phyloP scores from a whole-genome alignment of 768 basidiomycete genomes.

The Auricularia sp. region DNA sequence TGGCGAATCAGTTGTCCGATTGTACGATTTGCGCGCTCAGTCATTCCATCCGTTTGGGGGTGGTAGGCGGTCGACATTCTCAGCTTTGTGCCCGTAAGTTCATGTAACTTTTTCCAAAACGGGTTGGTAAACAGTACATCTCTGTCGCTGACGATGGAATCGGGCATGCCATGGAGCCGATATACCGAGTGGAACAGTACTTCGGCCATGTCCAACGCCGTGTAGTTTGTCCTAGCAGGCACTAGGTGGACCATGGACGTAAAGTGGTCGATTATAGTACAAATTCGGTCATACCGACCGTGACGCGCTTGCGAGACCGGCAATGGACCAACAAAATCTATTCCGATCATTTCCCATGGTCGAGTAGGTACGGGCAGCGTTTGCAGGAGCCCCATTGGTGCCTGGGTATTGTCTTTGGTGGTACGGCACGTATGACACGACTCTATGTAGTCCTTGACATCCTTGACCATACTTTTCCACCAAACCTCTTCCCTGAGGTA shows the following conservation, averaged over 20 bases:
- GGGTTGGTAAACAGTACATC: conserved; percentile 24
- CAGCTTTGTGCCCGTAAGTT: conserved; percentile 19
- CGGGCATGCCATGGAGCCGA: conserved; percentile 26
- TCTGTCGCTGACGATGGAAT: conserved; percentile 22
- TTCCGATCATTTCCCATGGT: conserved; percentile 21
- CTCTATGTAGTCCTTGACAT: conserved; percentile 20
- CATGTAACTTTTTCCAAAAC: conserved; percentile 21
- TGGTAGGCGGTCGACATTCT: conserved; percentile 28
- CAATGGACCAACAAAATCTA: conserved; percentile 19
- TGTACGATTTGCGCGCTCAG: conserved; percentile 15
- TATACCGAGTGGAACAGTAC: conserved; percentile 27
- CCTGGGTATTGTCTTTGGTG: conserved; percentile 14
- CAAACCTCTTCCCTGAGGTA: conserved; percentile 19
- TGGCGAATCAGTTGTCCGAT: conserved; percentile 1
- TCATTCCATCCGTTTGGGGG: conserved; percentile 27
- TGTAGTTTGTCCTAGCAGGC: conserved; percentile 21
- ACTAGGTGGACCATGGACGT: conserved; percentile 20
- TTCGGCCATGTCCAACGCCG: conserved; percentile 25
- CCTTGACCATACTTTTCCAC: conserved; percentile 28
- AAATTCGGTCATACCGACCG: conserved; percentile 16
- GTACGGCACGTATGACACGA: conserved; percentile 15
- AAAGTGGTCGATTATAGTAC: conserved; percentile 16
- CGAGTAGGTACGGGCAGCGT: conserved; percentile 14
- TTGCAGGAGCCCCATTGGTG: conserved; percentile 17
- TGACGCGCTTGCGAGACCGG: conserved; percentile 16